Evolutionary conservation across 2,329 filamentous ascomycete species (phyloP).

Genomic region (Xylariomycetidae sp.): DNA sequence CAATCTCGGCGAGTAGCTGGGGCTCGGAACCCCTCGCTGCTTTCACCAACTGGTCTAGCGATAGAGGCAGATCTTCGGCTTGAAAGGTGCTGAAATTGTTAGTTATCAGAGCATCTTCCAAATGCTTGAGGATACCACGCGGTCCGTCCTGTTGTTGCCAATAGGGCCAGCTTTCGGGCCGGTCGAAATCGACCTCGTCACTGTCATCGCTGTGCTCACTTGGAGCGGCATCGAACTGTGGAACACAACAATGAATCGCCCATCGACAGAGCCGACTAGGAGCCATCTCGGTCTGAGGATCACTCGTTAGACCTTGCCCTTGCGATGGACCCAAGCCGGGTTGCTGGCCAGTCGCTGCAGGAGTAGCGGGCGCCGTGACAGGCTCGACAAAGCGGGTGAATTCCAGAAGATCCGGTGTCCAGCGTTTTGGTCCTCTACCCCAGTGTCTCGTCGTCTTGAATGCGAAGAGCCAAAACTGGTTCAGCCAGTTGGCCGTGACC

Average conservation of each 20-base stretch:
- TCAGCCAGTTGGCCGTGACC: conserved; percentile 22
- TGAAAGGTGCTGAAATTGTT: conserved; percentile 1
- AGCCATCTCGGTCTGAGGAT: background rate
- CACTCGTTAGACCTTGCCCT: background rate
- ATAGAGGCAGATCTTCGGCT: conserved; percentile 1
- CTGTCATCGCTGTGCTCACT: too few relatives aligned
- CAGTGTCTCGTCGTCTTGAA: conserved; percentile 25
- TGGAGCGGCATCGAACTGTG: too few relatives aligned
- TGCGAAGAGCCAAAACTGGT: conserved; percentile 28
- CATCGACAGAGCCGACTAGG: too few relatives aligned
- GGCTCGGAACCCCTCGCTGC: background rate
- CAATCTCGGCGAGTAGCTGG: conserved; percentile 4
- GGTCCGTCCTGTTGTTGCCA: conserved; percentile 1
- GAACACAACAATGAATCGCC: too few relatives aligned
- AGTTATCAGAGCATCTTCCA: conserved; percentile 1
- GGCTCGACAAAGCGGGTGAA: conserved; percentile 1
- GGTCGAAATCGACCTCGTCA: background rate
- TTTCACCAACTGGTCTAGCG: background rate
- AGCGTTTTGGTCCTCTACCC: conserved; percentile 19
- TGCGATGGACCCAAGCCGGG: background rate
- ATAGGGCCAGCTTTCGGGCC: background rate
- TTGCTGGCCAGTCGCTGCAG: background rate
- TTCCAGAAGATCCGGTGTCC: conserved; percentile 14
- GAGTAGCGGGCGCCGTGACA: background rate
- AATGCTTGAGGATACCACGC: background rate